Evolutionary conservation across 768 basidiomycete species (phyloP), one percentile per base, ranked within the genome.

Genomic region (Russula ochroleuca): DNA sequence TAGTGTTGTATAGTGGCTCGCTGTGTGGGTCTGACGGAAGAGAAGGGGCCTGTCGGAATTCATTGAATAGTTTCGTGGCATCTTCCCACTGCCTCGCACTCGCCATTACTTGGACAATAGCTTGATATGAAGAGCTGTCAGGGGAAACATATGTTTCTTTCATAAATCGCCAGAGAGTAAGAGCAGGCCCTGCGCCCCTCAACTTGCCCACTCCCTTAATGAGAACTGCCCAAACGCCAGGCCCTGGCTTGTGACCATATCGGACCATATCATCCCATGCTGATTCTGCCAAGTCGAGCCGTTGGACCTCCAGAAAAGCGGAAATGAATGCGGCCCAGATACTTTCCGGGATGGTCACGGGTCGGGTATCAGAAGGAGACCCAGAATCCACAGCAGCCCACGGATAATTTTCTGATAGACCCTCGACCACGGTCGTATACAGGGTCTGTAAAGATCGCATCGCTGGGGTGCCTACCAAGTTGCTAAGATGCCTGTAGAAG

Each of bases 201-300:
- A 79, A 75, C 52, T 79, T 75, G 37, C 78, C 80, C 67, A 87
- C 86, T 9, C 84, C 83, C 52, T 85, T 81, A 41, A 94, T 75
- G 49, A 92, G 78, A 17, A 85, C 83, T 11, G 83, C 90, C 91
- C 92, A 94, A 54, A 84, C 80, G 31, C 78, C 74, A 10, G 82
- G 73, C 1, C 80, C 80, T n/a, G 85, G 85, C 41, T 62, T 72
- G 41, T 87, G 72, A 1, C 79, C 79, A 23, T 79, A 74, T 41
- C 72, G 68, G 19, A 75, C 58, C 75, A 90, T 81, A 71, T 91
- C 89, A 40, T 81, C 77, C 92, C 92, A 92, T 6, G 92, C 70
- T 25, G 75, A 74, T 49, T 80, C 81, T 3, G 85, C 90, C 23
- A 86, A 73, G 57, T 87, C 85, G 48, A 76, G 76, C 35, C 81